Evolutionary conservation across 2,329 filamentous ascomycete species (phyloP), one percentile per base, ranked within the genome.

Genomic region (Penicillium sumatraense): DNA sequence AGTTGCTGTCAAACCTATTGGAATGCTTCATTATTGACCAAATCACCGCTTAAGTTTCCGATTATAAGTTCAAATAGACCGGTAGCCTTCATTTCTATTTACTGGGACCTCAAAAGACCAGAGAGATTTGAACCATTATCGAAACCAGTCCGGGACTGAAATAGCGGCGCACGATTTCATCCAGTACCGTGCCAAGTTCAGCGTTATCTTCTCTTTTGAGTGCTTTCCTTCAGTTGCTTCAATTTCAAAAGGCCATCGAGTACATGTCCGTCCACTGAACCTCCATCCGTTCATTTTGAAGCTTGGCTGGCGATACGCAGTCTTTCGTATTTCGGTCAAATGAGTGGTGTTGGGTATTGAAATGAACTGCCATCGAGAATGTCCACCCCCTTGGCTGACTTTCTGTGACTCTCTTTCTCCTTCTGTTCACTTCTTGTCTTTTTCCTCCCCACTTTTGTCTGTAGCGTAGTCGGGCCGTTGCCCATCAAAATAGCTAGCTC

Each of bases 361-460:
- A 10, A 10, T 35, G 5, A 7, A 38, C 20, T 5, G 3, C 11
- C 13, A 33, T 33, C 31, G 16, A 35, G 40, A 27, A 21, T 10
- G 3, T 20, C 46, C 10, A 29, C 24, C 11, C 20, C 11, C 46
- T 50, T 51, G 31, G 21, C 14, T 38, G 50, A 53, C 9, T 50
- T 56, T 3, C 45, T 36, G 27, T 18, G 33, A n/a, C 51, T 59
- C 36, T 56, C 52, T n/a, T 46, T 14, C 53, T 59, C 54, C 29
- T 56, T 52, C 7, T 44, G 40, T 2, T 53, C 41, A 29, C 42
- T 29, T 11, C 14, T 49, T 9, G n/a, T 18, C 36, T 35, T 13
- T 24, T 20, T 46, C 21, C 9, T 6, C 14, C 44, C 47, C 48
- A 52, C 38, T 11, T 49, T 54, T 44, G 41, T 31, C 21, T 51